These are phyloP conservation scores for Diaporthe sp. DNA, from an alignment of 2,329 filamentous ascomycete genomes.

Conservation along the genomic window DNA sequence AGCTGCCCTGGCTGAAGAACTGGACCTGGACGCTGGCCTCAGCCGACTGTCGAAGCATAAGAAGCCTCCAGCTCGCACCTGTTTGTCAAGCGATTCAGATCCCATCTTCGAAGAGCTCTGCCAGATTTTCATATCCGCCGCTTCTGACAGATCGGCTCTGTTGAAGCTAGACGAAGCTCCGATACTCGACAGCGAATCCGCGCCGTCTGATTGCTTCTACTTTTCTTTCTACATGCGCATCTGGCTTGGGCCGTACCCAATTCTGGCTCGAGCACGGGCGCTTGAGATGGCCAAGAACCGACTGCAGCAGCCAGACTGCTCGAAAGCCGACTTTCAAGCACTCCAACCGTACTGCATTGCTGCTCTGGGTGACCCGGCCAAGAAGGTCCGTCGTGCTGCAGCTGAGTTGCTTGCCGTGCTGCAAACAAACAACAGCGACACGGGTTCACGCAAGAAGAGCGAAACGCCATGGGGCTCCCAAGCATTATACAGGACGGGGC, in stretches of 20 bases:
- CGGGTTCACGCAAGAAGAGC: slow-evolving; percentile 56
- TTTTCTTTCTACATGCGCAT: slow-evolving; percentile 82
- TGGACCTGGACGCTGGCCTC: slow-evolving; percentile 56
- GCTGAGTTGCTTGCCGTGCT: slow-evolving; percentile 75
- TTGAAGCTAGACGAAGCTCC: slow-evolving; percentile 67
- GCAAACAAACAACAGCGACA: slow-evolving; percentile 43
- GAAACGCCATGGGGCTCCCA: slow-evolving; percentile 71
- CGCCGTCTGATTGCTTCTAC: slow-evolving; percentile 74
- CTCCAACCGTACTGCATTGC: slow-evolving; percentile 85
- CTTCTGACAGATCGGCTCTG: slow-evolving; percentile 60
- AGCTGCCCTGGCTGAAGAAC: slow-evolving; percentile 49
- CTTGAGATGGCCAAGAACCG: slow-evolving; percentile 74
- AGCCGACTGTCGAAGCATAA: slow-evolving; percentile 53
- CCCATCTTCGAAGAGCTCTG: slow-evolving; percentile 71
- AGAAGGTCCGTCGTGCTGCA: slow-evolving; percentile 82
- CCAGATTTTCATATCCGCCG: slow-evolving; percentile 69
- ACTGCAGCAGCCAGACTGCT: slow-evolving; percentile 65
- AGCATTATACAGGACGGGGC: slow-evolving; percentile 73
- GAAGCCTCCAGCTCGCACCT: slow-evolving; percentile 56
- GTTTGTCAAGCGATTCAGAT: slow-evolving; percentile 65
- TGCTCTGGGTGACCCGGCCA: slow-evolving; percentile 81
- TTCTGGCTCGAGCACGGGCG: slow-evolving; percentile 77
- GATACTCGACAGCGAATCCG: slow-evolving; percentile 67
- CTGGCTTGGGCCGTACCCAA: slow-evolving; percentile 80
- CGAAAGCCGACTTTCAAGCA: slow-evolving; percentile 78